A percentile compares a stretch with the other conserved stretches of the same genome.
Conservation (phyloP, 805 yeast genomes). For the Kazachstania kunashirensis region DNA sequence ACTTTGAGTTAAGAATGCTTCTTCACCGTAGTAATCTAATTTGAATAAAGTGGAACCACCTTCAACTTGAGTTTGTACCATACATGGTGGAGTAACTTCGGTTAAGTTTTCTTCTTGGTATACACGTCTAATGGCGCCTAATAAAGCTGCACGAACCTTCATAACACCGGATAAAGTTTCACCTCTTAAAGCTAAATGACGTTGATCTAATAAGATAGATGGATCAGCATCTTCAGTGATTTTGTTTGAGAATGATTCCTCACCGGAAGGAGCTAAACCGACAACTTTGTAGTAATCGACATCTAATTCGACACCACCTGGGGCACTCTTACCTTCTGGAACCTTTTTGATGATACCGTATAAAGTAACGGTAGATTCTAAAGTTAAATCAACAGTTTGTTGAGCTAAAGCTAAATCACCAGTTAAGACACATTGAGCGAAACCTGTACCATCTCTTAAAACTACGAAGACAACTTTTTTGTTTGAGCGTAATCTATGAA, state of each 20-base stretch:
- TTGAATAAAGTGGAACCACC: conserved; percentile 96
- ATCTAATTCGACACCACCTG: conserved; percentile 90
- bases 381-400: conserved; percentile 72
- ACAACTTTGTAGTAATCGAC: conserved; percentile 85
- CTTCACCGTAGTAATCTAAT: conserved; percentile 91
- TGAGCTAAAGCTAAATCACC: conserved; percentile 92
- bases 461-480: conserved; percentile 88
- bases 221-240: conserved; percentile 93
- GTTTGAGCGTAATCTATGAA: conserved; percentile 87
- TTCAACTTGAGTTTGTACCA: conserved; percentile 99
- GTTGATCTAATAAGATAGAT: conserved; percentile 80
- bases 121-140: conserved; percentile 65
- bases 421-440: conserved; percentile 70
- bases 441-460: conserved; percentile 93
- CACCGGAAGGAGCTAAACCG: conserved; percentile 94
- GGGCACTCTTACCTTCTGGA: conserved; percentile 95
- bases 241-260: conserved; percentile 89
- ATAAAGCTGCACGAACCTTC: conserved; percentile 83
- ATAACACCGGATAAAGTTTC: conserved; percentile 86
- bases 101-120: conserved; percentile 62
- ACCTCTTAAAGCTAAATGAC: conserved; percentile 94
- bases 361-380: conserved; percentile 75
- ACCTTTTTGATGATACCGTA: conserved; percentile 74
- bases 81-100: conserved; percentile 98
- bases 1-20: conserved; percentile 92